A percentile compares a stretch with the other conserved stretches of the same genome.
These are phyloP conservation scores for Kwoniella bestiolae DNA, from an alignment of 768 basidiomycete genomes.

Conservation along the genomic window DNA sequence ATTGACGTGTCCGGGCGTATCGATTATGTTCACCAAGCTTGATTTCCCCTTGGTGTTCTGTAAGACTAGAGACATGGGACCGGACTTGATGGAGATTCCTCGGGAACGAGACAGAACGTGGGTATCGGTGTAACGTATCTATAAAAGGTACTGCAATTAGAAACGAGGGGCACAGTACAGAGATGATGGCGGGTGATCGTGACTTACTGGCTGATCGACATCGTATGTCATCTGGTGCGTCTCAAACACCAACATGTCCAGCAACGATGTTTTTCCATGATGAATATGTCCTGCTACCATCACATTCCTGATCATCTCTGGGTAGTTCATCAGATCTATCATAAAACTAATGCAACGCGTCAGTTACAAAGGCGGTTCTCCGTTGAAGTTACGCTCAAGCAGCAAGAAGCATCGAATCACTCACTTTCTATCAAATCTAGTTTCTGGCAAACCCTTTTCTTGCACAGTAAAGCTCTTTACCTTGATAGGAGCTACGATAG, in stretches of 20 bases:
- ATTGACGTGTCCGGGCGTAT: conserved; percentile 98
- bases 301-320: conserved; percentile 94
- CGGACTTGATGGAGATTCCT: conserved; percentile 93
- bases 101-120: conserved; percentile 86
- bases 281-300: conserved; percentile 95
- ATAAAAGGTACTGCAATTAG: conserved; percentile 1
- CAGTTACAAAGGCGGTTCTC: too few species aligned
- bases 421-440: conserved; percentile 95
- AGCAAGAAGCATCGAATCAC: conserved; percentile 43
- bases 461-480: conserved; percentile 92
- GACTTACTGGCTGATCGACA: conserved; percentile 77
- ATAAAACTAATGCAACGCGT: conserved; percentile 85
- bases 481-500: conserved; percentile 93
- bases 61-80: conserved; percentile 90
- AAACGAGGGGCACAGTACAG: too few species aligned
- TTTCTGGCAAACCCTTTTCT: conserved; percentile 93
- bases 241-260: conserved; percentile 97
- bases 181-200: conserved; percentile 11
- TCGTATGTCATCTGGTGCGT: conserved; percentile 96
- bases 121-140: conserved; percentile 96
- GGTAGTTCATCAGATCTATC: conserved; percentile 85
- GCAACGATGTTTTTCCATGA: conserved; percentile 93
- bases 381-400: too few species aligned
- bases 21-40: conserved; percentile 87
- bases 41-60: conserved; percentile 87